Evolutionary conservation across 169 alveolate species (phyloP), one percentile per base, ranked within the genome.

Genomic region (Plasmodium malariae): DNA sequence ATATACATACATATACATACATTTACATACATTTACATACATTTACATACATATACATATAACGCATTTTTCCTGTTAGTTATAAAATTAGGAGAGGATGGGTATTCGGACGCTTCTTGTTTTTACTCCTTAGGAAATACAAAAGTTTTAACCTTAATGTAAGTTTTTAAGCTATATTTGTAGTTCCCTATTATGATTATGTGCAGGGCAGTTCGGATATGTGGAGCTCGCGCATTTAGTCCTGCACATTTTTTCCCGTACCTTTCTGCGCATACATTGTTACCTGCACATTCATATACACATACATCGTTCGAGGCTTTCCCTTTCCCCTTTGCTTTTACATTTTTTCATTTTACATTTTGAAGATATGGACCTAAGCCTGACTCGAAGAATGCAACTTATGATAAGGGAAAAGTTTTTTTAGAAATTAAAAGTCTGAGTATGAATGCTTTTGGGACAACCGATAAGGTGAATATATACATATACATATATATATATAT

Each of bases 281-380:
- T n/a, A n/a, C n/a, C n/a, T n/a, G n/a, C n/a, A n/a, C n/a, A n/a
- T n/a, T n/a, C n/a, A n/a, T n/a, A n/a, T n/a, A n/a, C n/a, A n/a
- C n/a, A n/a, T n/a, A n/a, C 51, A 40, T 40, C 51, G n/a, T 40
- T 40, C 5, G 9, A 6, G 5, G 9, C 9, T 40, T 40, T 40
- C n/a, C 51, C 51, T 40, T 40, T 40, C 9, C 9, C 9, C 9
- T 40, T 40, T 40, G 5, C 9, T 40, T 40, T 40, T 40, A n/a
- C n/a, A n/a, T 40, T 40, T 40, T 40, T 67, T 67, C 43, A 40
- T 36, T 55, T n/a, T n/a, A n/a, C 71, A 24, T 62, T 76, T 76
- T 2, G 36, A 62, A 76, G 89, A 76, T 76, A 76, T 62, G 89
- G 89, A n/a, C 89, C 89, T 26, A 76, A 76, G 28, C 89, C 89